These are phyloP conservation scores for Clarireedia sp. DNA, from an alignment of 2,329 filamentous ascomycete species.

Conservation along the genomic window DNA sequence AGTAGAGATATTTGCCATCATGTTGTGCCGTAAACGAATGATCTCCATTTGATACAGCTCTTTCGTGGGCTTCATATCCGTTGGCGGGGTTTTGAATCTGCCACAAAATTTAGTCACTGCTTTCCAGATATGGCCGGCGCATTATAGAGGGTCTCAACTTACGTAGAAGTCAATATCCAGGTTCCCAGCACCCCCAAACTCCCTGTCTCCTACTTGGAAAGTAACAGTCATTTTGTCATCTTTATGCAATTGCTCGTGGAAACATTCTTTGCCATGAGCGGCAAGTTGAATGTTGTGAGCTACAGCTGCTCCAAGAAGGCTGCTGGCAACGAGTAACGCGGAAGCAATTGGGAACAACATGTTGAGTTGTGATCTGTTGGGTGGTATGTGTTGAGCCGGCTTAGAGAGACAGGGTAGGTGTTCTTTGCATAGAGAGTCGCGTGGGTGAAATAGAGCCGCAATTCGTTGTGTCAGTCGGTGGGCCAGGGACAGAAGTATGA, in stretches of 20 bases:
- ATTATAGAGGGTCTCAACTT: slow-evolving; percentile 30
- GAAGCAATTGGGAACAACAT: slow-evolving; percentile 30
- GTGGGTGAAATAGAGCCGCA: no score
- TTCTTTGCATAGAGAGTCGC: not conserved
- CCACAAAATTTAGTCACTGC: slow-evolving; percentile 15
- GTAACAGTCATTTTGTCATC: slow-evolving; percentile 99
- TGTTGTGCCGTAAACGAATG: slow-evolving; percentile 79
- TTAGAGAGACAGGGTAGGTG: not conserved
- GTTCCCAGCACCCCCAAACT: slow-evolving; percentile 91
- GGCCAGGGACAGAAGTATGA: no score
- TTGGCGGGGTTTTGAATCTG: slow-evolving; percentile 72
- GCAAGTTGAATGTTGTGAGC: slow-evolving; percentile 96
- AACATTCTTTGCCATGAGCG: slow-evolving; percentile 92
- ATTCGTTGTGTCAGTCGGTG: no score
- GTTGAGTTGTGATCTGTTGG: not conserved
- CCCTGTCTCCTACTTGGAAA: slow-evolving; percentile 94
- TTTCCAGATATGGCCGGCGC: not conserved
- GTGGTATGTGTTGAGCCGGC: not conserved
- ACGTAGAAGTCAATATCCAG: slow-evolving; percentile 98
- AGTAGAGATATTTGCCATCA: slow-evolving; percentile 91
- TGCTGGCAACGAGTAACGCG: slow-evolving; percentile 24
- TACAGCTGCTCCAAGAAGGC: slow-evolving; percentile 45
- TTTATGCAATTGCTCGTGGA: slow-evolving; percentile 84
- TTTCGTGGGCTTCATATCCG: slow-evolving; percentile 71
- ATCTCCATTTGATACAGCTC: slow-evolving; percentile 79